Base-by-base conservation (phyloP, 768 basidiomycete genomes). In the Boletus reticuloceps region DNA sequence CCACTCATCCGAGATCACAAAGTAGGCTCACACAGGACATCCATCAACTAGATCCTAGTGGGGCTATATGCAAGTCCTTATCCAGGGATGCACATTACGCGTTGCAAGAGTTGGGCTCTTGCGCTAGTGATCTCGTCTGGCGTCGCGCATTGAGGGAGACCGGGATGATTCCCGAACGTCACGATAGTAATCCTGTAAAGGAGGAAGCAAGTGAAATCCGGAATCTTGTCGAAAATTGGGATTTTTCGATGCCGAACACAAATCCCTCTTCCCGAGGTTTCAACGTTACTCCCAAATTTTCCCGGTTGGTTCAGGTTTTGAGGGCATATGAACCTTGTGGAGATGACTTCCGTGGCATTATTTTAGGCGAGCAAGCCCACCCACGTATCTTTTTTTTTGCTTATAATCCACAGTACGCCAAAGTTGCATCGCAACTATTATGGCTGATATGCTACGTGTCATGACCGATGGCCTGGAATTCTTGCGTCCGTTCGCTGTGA, bases 101-200 rank as follows among this genome's bases (percentile, higher is more conserved):
- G 19, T 68, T 80, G 36, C 64, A 68, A 27, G 82, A 88, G 63
- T 64, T 91, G 31, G 90, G 90, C 8, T 60, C 78, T 37, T 90
- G 85, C 59, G 89, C 86, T 46, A 76, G 84, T 37, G 87, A 91
- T 60, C 71, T 89, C 36, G 72, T 86, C 47, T 91, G 87, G 89
- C 77, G 84, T 58, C 78, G 77, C 41, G 78, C 78, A 20, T 58
- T 80, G 44, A 78, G 73, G 56, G 76, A 78, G 48, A 53, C 62
- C 11, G 55, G 58, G 43, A 55, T 65, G 47, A 60, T 62, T n/a
- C 64, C 67, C n/a, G 70, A 69, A 47, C 66, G 73, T 45, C 72
- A 77, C 17, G 66, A 72, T n/a, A 69, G 72, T 42, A 75, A 74
- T 8, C 47, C 50, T 51, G 42, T 22, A 60, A 65, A 42, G 60